A percentile compares a stretch with the other conserved stretches of the same genome.
These are phyloP conservation scores for Hyphopichia pseudoburtonii DNA, from an alignment of 1,139 yeast species.

Conservation along the genomic window DNA sequence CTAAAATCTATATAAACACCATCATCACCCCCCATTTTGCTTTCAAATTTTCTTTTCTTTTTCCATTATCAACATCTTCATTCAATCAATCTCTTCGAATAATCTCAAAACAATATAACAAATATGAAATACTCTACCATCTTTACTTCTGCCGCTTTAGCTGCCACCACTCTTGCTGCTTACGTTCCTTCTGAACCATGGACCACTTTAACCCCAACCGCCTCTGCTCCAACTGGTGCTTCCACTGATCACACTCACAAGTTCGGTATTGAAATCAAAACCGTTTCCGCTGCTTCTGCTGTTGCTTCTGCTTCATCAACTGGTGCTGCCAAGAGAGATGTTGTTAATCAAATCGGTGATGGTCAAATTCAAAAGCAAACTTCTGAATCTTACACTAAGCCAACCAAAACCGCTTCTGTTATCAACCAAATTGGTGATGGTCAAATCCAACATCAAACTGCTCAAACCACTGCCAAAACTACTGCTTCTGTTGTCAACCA, in stretches of 20 bases:
- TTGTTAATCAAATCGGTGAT: constrained; percentile 26
- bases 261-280: constrained; percentile 71
- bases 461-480: constrained; percentile 13
- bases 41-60: too few relatives aligned
- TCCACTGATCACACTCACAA: constrained; percentile 57
- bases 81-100: too few relatives aligned
- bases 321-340: constrained; percentile 26
- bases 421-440: constrained; percentile 48
- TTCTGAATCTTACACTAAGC: constrained; percentile 23
- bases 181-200: constrained; percentile 71
- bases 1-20: too few relatives aligned
- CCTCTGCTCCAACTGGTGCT: constrained; percentile 56
- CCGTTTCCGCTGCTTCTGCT: constrained; percentile 31
- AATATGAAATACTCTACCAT: constrained; percentile 30
- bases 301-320: constrained; percentile 28
- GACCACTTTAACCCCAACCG: constrained; percentile 67
- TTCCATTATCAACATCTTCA: too few relatives aligned
- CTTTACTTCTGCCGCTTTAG: constrained; percentile 33
- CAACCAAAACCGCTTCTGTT: constrained; percentile 23
- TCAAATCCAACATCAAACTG: constrained; percentile 40
- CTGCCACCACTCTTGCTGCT: constrained; percentile 58
- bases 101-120: not conserved
- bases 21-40: too few relatives aligned
- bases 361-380: constrained; percentile 27
- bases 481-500: constrained; percentile 29